Evolutionary conservation across 2,329 filamentous ascomycete genomes (phyloP), one percentile per base, ranked within the genome.

Genomic region (Trichoderma sp.): DNA sequence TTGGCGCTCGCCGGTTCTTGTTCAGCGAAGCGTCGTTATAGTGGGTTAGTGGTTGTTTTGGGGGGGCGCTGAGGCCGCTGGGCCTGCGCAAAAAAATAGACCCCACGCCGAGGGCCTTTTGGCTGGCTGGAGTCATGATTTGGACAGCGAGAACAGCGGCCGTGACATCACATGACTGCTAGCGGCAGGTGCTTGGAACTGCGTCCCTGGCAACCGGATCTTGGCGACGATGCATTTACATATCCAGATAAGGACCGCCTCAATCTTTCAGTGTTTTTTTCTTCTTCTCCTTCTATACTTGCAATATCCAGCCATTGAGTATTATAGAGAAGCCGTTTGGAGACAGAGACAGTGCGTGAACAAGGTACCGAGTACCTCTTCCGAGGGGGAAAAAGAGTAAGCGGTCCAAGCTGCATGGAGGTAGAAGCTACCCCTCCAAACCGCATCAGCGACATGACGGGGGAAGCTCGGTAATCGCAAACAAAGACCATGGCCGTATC

Each of bases 141-240:
- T 65, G 52, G 52, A 65, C 50, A 64, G 61, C 61, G 61, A 64
- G 34, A 52, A 42, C 6, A 32, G 50, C 12, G 17, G 52, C 35
- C 63, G 63, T 65, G 63, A 65, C 63, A 65, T 65, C 63, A 65
- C 63, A 65, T 65, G 63, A 65, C 63, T 58, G 54, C 54, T 58
- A 58, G 54, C 15, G 34, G 54, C 8, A 39, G 52, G 52, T 34
- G 29, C 52, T 54, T 29, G 42, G 42, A 12, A 48, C 22, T 48
- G 42, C 42, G n/a, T 48, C 42, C 10, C 42, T 19, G 19, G 42
- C 13, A 48, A 48, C 42, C 42, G 13, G 22, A 13, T 48, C 42
- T 48, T 48, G 19, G 42, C 19, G 42, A 48, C 5, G n/a, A 19
- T 48, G 42, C 5, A 10, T 48, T 48, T 42, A 19, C 37, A 45